Conservation (phyloP, 768 basidiomycete species). For the Baorangia bicolor region DNA sequence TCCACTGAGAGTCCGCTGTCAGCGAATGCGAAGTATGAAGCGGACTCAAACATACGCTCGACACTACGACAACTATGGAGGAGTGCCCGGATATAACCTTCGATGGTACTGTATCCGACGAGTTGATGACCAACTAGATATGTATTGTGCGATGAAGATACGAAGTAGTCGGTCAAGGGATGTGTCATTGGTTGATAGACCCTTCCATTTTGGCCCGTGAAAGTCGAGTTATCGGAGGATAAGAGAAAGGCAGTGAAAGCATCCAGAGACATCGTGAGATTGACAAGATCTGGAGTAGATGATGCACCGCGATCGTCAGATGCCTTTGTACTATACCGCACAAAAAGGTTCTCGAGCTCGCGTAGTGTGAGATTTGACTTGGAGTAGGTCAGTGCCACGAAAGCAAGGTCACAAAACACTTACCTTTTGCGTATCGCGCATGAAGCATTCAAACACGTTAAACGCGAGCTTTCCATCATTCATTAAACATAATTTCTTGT, state of each 20-base stretch:
- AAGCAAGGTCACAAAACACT: conserved; percentile 4
- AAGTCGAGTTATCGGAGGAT: conserved; percentile 72
- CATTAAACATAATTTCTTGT: conserved; percentile 39
- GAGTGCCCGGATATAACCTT: conserved; percentile 90
- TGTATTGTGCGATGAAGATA: conserved; percentile 91
- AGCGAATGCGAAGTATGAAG: not conserved
- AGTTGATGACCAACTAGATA: conserved; percentile 87
- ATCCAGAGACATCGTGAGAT: conserved; percentile 46
- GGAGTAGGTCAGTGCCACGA: conserved; percentile 11
- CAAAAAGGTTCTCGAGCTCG: conserved; percentile 38
- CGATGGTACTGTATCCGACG: conserved; percentile 84
- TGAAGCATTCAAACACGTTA: conserved; percentile 47
- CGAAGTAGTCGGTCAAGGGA: conserved; percentile 83
- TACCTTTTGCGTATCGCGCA: conserved; percentile 53
- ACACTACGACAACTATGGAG: conserved; percentile 91
- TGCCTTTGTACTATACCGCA: conserved; percentile 31
- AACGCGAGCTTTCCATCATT: conserved; percentile 37
- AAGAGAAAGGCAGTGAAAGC: conserved; percentile 78
- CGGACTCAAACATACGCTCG: conserved; percentile 61
- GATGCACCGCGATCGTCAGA: not conserved
- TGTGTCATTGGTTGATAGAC: conserved; percentile 84
- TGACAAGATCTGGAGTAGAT: not conserved
- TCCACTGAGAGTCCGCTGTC: conserved; percentile 58
- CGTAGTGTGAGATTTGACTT: conserved; percentile 37
- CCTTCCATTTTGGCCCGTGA: conserved; percentile 49